Conservation (phyloP, 2,329 filamentous ascomycete genomes). For the Didymella keratinophila region DNA sequence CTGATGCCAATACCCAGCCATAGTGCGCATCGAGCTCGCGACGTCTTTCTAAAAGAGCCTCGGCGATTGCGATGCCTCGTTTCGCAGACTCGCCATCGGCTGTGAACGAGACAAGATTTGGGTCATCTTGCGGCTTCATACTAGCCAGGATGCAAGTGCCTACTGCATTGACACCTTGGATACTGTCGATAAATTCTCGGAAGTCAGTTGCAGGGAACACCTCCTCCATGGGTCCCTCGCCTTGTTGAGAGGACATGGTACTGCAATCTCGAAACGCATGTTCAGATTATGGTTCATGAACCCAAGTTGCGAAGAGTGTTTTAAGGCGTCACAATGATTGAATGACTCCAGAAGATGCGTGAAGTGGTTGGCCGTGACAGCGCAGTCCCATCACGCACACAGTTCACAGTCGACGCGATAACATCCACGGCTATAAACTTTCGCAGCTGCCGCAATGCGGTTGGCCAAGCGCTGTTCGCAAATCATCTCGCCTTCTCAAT, state of each 20-base stretch:
- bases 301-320: no score
- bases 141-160: background rate
- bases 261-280: no score
- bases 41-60: background rate
- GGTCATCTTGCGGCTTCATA: background rate
- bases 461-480: background rate
- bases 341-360: no score
- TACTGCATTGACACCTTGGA: background rate
- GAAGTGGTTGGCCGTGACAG: background rate
- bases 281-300: no score
- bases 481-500: background rate
- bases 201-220: background rate
- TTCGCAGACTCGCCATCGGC: background rate
- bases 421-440: background rate
- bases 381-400: background rate
- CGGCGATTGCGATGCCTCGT: background rate
- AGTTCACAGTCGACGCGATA: background rate
- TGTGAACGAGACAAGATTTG: rapidly evolving
- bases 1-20: constrained; percentile 9
- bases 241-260: background rate
- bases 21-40: constrained; percentile 13
- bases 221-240: background rate
- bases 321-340: no score
- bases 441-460: background rate
- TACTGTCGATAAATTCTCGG: constrained; percentile 3